Evolutionary conservation across 805 yeast species (phyloP).

Genomic region (Pachysolen tannophilus): DNA sequence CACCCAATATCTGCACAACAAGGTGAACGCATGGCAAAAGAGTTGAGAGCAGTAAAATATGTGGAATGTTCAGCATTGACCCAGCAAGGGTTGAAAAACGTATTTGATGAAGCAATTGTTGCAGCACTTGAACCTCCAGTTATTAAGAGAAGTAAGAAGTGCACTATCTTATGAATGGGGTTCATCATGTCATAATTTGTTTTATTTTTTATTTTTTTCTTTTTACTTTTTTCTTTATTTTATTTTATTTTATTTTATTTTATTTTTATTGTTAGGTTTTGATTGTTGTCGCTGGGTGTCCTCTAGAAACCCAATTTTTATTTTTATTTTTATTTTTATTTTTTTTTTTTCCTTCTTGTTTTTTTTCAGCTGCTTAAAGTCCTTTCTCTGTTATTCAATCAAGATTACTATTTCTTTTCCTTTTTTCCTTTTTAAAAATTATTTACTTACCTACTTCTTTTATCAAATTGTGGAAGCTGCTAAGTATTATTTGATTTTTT

Average conservation of each 20-base stretch:
- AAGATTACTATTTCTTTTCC: too few species aligned
- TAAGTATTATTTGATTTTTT: too few species aligned
- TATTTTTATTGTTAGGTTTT: too few species aligned
- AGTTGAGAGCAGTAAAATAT: slow-evolving; percentile 90
- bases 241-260: background rate
- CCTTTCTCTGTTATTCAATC: too few species aligned
- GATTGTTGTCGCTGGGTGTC: too few species aligned
- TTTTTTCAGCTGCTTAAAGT: too few species aligned
- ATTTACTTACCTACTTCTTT: too few species aligned
- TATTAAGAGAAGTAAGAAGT: slow-evolving; percentile 71
- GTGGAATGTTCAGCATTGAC: slow-evolving; percentile 98
- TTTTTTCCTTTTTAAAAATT: too few species aligned
- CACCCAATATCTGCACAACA: slow-evolving; percentile 77
- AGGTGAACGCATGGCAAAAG: slow-evolving; percentile 92
- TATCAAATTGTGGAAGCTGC: too few species aligned
- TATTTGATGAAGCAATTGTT: slow-evolving; percentile 97
- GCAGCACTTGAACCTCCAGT: slow-evolving; percentile 98
- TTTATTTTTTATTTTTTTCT: slow-evolving; percentile 4
- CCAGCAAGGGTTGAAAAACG: slow-evolving; percentile 93
- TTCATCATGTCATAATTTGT: slow-evolving; percentile 1
- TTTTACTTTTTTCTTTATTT: slow-evolving; percentile 5
- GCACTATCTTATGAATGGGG: slow-evolving; percentile 60
- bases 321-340: too few species aligned
- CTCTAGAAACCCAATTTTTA: too few species aligned
- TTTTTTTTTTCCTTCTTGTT: too few species aligned